Evolutionary conservation across 2,329 filamentous ascomycete genomes (phyloP), one percentile per base, ranked within the genome.

Genomic region (Claviceps humidiphila): DNA sequence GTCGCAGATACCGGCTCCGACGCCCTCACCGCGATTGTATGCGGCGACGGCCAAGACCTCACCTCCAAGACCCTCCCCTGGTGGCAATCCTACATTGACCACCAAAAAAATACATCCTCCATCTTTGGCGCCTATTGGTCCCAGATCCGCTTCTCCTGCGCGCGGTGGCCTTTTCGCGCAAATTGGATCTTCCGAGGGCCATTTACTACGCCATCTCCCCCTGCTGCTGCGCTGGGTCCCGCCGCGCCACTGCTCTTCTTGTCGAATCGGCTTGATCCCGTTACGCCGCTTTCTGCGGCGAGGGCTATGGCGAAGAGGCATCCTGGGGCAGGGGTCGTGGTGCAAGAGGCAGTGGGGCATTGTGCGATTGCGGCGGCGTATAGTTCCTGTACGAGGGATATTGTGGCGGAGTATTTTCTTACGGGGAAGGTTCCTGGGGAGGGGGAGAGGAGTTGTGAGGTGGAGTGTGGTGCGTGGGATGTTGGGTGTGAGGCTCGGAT

Each of bases 191-290:
- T 71, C 60, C 58, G 58, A 14, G 66, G 66, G 0, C 66, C 66
- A 5, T 69, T 66, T 37, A 59, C 57, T 5, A 63, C 62, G 1
- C 65, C 64, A 2, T 56, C 62, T 16, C 48, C 65, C 8, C 39
- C 56, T 26, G n/a, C 59, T 16, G 4, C 4, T 5, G 55, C 56
- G 13, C 68, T 61, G 7, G 63, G 57, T 41, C 73, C 73, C 0
- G 60, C 61, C 0, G 68, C 68, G 4, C 73, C 74, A 4, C 54
- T 75, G 26, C 58, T 76, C 30, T 74, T 74, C 58, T 55, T 75
- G 3, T 64, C 67, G 11, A 71, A 69, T 51, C 55, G 63, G 5
- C 63, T 69, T 6, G 73, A 76, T 52, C 74, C 74, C 13, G 69
- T 74, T 11, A 76, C 74, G 26, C 74, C 74, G 5, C 56, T 71